Conservation (phyloP, 2,329 filamentous ascomycete genomes). For the Aspergillus spinulosporus region DNA sequence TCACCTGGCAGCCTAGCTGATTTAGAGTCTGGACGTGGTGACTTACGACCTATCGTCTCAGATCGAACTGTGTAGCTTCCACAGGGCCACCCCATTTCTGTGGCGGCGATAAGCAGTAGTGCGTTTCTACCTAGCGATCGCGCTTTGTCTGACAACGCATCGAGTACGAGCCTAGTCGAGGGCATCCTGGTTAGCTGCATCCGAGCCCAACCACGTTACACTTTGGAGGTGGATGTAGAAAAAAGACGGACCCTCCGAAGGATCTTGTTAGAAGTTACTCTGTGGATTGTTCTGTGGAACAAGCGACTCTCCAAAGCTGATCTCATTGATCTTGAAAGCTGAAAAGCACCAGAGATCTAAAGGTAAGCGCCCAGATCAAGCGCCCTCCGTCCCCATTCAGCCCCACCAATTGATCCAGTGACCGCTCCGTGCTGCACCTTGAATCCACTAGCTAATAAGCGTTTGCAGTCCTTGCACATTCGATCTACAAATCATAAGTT, state of each 20-base stretch:
- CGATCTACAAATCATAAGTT: conserved; percentile 45
- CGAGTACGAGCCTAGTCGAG: conserved; percentile 36
- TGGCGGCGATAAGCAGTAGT: conserved; percentile 32
- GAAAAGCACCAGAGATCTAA: conserved; percentile 23
- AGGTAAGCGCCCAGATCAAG: conserved; percentile 36
- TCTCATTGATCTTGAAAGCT: conserved; percentile 18
- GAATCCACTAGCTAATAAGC: conserved; percentile 44
- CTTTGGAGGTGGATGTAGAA: conserved; percentile 30
- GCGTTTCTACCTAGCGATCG: conserved; percentile 32
- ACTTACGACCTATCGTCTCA: conserved; percentile 24
- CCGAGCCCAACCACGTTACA: conserved; percentile 49
- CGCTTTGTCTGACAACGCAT: conserved; percentile 46
- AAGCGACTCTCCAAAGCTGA: conserved; percentile 19
- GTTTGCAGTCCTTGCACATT: conserved; percentile 40
- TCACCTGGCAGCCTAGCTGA: conserved; percentile 28
- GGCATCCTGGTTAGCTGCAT: conserved; percentile 44
- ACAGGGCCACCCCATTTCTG: conserved; percentile 16
- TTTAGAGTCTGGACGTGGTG: conserved; percentile 23
- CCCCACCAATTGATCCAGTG: conserved; percentile 42
- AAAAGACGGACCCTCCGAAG: conserved; percentile 33
- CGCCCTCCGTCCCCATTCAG: conserved; percentile 22
- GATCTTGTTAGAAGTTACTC: conserved; percentile 23
- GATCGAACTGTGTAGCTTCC: conserved; percentile 26
- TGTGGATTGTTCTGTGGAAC: conserved; percentile 21
- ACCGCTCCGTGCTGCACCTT: conserved; percentile 44